Evolutionary conservation across 2,329 filamentous ascomycete genomes (phyloP).

Genomic region (Aspergillus chevalieri): DNA sequence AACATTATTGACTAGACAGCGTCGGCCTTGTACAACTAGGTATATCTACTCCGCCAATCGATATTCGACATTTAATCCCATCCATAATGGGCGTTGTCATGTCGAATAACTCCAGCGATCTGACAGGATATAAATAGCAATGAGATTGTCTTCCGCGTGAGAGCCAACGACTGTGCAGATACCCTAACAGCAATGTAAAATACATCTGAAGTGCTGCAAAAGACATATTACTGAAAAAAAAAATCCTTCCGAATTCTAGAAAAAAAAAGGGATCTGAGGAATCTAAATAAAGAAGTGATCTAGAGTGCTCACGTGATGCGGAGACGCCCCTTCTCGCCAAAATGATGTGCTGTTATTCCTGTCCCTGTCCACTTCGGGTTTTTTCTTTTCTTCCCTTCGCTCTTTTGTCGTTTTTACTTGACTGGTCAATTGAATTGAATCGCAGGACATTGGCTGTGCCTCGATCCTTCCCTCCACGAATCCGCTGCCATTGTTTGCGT

Average conservation of each 20-base stretch:
- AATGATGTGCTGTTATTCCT: background rate
- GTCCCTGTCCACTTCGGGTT: background rate
- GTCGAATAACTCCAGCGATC: background rate
- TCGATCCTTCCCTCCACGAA: background rate
- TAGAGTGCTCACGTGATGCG: background rate
- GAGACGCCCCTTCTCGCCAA: background rate
- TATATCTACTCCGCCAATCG: too few relatives aligned
- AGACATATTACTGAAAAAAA: too few relatives aligned
- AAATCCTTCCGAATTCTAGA: too few relatives aligned
- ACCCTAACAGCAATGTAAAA: background rate
- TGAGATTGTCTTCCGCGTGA: background rate
- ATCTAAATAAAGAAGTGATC: too few relatives aligned
- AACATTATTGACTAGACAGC: too few relatives aligned
- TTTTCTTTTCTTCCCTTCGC: conserved; percentile 2
- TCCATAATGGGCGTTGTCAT: background rate
- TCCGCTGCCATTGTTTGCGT: too few relatives aligned
- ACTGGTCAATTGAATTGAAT: background rate
- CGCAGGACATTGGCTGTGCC: background rate
- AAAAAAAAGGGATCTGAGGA: too few relatives aligned
- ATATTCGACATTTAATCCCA: too few relatives aligned
- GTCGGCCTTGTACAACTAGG: too few relatives aligned
- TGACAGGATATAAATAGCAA: background rate
- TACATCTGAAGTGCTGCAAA: background rate
- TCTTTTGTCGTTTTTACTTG: background rate
- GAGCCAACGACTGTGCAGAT: too few relatives aligned